Evolutionary conservation across 306 rosid species (phyloP).

Genomic region (Oemleria cerasiformis): DNA sequence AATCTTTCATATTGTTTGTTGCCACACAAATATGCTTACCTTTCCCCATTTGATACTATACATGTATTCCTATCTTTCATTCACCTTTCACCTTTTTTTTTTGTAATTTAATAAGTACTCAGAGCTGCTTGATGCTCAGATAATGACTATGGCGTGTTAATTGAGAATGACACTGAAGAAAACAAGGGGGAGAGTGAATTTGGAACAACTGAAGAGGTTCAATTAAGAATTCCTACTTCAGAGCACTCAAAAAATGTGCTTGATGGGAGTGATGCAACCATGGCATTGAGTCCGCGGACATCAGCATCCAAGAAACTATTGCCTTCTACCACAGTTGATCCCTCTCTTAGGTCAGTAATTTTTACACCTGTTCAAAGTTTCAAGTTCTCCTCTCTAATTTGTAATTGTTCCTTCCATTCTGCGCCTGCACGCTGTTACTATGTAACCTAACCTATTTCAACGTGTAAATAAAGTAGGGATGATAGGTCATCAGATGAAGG

Average conservation of each 20-base stretch:
- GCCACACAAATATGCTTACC: background rate
- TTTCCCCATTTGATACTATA: background rate
- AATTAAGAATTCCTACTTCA: conserved; percentile 7
- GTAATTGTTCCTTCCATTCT: background rate
- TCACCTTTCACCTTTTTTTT: background rate
- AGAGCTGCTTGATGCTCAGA: conserved; percentile 43
- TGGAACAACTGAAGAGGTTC: conserved; percentile 34
- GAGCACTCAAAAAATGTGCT: conserved; percentile 25
- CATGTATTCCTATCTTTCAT: background rate
- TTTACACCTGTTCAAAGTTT: background rate
- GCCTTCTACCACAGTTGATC: conserved; percentile 28
- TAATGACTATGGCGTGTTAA: conserved; percentile 31
- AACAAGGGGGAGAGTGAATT: conserved; percentile 27
- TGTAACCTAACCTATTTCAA: background rate
- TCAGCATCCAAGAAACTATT: conserved; percentile 32
- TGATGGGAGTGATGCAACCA: conserved; percentile 29
- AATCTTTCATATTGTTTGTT: too few species aligned
- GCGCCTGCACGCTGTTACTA: background rate
- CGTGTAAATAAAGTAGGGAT: conserved; percentile 40
- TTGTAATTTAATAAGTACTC: conserved; percentile 26
- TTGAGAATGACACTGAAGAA: conserved; percentile 36
- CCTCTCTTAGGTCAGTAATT: conserved; percentile 45
- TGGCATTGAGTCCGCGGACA: conserved; percentile 29
- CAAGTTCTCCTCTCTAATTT: background rate
- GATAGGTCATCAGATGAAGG: conserved; percentile 39